phyloP scores from a whole-genome alignment of 2,329 filamentous ascomycete species.

The Aschersonia sp. region DNA sequence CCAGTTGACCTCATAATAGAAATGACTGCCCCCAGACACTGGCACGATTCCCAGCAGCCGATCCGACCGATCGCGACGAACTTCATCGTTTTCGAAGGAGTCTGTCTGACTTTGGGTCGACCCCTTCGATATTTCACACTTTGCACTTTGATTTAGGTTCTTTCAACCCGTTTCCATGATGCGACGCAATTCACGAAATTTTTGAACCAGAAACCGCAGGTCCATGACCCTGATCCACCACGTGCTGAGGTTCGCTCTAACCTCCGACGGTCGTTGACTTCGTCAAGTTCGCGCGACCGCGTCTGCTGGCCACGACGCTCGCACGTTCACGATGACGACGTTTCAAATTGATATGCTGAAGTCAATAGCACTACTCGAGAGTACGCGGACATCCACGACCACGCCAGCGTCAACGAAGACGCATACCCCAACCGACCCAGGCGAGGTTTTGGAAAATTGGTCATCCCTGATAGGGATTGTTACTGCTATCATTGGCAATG shows the following conservation, averaged over 20 bases:
- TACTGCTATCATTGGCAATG: constrained; percentile 82
- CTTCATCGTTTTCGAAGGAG: not conserved
- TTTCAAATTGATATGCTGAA: not conserved
- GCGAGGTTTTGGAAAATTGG: constrained; percentile 52
- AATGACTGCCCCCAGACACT: not conserved
- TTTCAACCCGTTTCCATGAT: not conserved
- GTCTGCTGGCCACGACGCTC: constrained; percentile 2
- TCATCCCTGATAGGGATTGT: constrained; percentile 90
- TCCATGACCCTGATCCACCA: not conserved
- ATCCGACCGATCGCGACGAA: not conserved
- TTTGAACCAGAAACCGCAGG: not conserved
- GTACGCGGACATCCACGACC: not conserved
- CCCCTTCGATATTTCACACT: not conserved
- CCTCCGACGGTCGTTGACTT: not conserved
- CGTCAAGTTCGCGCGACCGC: constrained; percentile 1
- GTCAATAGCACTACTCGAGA: not conserved
- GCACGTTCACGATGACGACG: constrained; percentile 1
- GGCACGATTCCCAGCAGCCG: not conserved
- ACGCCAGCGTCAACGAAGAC: constrained; percentile 4
- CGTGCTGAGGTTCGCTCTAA: not conserved
- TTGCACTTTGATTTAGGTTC: not conserved
- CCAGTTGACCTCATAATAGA: not conserved
- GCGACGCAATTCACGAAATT: not conserved
- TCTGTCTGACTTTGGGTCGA: not conserved
- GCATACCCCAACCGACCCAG: constrained; percentile 16